Base-by-base conservation (phyloP, 2,329 filamentous ascomycete species). In the Claviceps lovelessii region DNA sequence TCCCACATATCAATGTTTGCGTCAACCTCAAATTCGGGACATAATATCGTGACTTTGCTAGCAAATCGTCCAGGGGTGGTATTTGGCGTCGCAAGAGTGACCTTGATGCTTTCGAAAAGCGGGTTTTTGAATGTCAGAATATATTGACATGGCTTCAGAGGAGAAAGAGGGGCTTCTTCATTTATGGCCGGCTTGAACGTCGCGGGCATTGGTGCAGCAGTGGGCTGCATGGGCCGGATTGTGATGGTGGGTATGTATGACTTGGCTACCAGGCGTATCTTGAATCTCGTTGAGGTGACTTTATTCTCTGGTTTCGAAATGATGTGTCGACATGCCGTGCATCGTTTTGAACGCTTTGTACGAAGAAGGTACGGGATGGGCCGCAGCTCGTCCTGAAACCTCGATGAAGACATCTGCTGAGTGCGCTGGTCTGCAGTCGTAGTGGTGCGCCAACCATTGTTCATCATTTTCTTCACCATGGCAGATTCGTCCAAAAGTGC, bases 301-400 rank as follows among this genome's bases (percentile, higher is more conserved):
- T 97, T 98, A 56, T 84, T 81, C 70, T 98, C 93, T 15, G 91
- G 93, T 67, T 95, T 94, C 58, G 89, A 87, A 61, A 98, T 85
- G 65, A 97, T 96, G 72, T 97, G 91, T 13, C 93, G 85, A 71
- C 93, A 98, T 11, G 85, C 80, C 52, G 88, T 86, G 69, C 93
- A 98, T 49, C 93, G 88, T 72, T 96, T 97, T 23, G 89, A 90
- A 42, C 91, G 86, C 66, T 96, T 96, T 0, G 91, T 95, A 55
- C 89, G 85, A 15, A 98, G 80, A 2, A 94, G 78, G 17, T 87
- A 85, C 0, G 90, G 85, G 15, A 90, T 78, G 0, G 93, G 93
- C 33, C 88, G 84, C 5, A 97, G 79, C 23, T 91, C 81, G 53
- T 84, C 78, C 1, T 80, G 71, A 65, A 93, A 90, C 7, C 79